phyloP scores from a whole-genome alignment of 768 basidiomycete genomes.

The Lentinula raphanica region DNA sequence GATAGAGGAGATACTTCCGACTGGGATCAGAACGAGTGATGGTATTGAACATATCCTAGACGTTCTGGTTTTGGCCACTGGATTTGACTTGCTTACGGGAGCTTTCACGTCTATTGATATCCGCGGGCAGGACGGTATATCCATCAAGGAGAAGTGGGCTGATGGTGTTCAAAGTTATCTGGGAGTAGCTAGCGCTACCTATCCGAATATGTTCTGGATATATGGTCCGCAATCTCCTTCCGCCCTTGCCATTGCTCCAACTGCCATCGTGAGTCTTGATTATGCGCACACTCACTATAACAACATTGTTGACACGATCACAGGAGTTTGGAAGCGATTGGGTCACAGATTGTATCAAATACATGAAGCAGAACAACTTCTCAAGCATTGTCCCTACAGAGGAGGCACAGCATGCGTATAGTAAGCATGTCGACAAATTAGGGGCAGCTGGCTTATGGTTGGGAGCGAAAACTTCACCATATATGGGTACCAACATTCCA shows the following conservation, averaged over 20 bases:
- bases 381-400: neutral
- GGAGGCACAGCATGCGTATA: neutral
- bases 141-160: slow-evolving; percentile 6
- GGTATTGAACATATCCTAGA: slow-evolving; percentile 2
- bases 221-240: slow-evolving; percentile 15
- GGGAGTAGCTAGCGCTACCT: slow-evolving; percentile 10
- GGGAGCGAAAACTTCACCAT: slow-evolving; percentile 10
- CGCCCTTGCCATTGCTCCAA: slow-evolving; percentile 12
- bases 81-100: slow-evolving; percentile 6
- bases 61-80: slow-evolving; percentile 4
- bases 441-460: neutral
- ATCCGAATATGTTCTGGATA: slow-evolving; percentile 15
- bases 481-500: slow-evolving; percentile 10
- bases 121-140: neutral
- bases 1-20: slow-evolving; percentile 1
- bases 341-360: slow-evolving; percentile 17
- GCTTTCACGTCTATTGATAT: slow-evolving; percentile 4
- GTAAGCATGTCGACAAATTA: neutral
- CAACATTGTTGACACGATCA: neutral
- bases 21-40: neutral
- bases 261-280: slow-evolving; percentile 11
- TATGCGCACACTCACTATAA: no score
- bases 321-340: slow-evolving; percentile 22
- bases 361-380: slow-evolving; percentile 12
- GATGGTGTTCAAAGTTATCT: slow-evolving; percentile 11